Conservation (phyloP, 169 alveolate genomes). For the Perkinsus olseni region DNA sequence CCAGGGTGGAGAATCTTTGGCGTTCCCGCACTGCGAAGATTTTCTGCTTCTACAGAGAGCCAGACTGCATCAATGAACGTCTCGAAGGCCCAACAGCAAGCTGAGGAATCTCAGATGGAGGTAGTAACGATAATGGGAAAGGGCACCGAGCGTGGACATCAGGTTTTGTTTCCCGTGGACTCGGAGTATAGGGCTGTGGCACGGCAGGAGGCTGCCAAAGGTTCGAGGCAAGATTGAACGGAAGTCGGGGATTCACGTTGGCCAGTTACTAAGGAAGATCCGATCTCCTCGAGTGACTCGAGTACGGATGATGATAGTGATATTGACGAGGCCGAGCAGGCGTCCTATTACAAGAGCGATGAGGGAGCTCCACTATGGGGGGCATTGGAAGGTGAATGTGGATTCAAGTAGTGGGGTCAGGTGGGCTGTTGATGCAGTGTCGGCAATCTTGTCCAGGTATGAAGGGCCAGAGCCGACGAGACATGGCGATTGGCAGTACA, state of each 20-base stretch:
- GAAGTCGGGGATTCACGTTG: background rate
- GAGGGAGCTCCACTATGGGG: background rate
- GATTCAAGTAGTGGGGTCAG: background rate
- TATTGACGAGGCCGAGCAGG: background rate
- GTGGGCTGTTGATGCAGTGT: background rate
- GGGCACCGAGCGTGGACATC: background rate
- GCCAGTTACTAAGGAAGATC: background rate
- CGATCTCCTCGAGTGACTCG: background rate
- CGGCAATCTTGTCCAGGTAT: background rate
- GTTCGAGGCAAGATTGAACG: background rate
- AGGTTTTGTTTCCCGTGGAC: background rate
- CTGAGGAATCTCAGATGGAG: background rate
- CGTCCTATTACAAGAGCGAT: background rate
- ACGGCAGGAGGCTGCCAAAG: background rate
- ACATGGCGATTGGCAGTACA: conserved; percentile 49
- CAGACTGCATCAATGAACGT: too few species aligned
- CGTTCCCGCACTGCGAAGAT: background rate
- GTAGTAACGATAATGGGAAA: background rate
- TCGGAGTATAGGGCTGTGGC: background rate
- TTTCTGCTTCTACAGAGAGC: background rate
- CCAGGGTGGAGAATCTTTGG: background rate
- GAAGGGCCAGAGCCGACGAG: conserved; percentile 51
- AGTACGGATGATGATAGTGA: background rate
- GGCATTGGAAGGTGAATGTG: background rate
- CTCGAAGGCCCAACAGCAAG: background rate